Evolutionary conservation across 805 yeast species (phyloP), one percentile per base, ranked within the genome.

Genomic region (Sugiyamaella valdiviana): DNA sequence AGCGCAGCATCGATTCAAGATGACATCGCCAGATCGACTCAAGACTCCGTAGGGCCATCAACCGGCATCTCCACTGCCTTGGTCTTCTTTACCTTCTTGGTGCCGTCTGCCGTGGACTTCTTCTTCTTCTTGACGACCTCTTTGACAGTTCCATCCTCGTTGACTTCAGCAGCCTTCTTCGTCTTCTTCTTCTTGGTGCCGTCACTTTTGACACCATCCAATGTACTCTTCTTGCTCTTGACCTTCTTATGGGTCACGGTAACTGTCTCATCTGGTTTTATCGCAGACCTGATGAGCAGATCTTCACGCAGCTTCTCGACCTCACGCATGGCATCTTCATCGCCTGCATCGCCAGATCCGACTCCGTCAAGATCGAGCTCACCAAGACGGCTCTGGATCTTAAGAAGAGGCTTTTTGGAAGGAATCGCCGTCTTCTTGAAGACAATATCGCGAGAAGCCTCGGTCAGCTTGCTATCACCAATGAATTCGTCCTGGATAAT

Each of bases 401-500:
- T 53, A 36, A 63, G 55, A 24, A 62, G 39, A 2, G 57, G 47
- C 43, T 50, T 54, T 35, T 51, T 52, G 17, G 39, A 32, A n/a
- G 42, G 39, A 17, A 42, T 22, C 46, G 32, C 46, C 22, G 45
- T 26, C 40, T 24, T 29, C n/a, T 46, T 3, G 2, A 38, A 12
- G 38, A 35, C 32, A 44, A 21, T 15, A 37, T 50, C 57, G 3
- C 14, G 32, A 26, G 14, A 3, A 6, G 32, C n/a, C 32, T 26
- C 32, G 7, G n/a, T 26, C 14, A n/a, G 32, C 3, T 48, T 57
- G 17, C 53, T 60, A 3, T 53, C 65, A 16, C 20, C 36, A 5
- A 63, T 49, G 10, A 50, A 46, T 48, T 63, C 69, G 41, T 66
- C 70, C 24, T 53, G 55, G 2, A 64, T 57, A 17, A 66, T 63